Percentiles rank a stretch among this genome's conserved stretches.
Conservation (phyloP, 2,329 filamentous ascomycete genomes). For the Coccinonectria pachysandricola region DNA sequence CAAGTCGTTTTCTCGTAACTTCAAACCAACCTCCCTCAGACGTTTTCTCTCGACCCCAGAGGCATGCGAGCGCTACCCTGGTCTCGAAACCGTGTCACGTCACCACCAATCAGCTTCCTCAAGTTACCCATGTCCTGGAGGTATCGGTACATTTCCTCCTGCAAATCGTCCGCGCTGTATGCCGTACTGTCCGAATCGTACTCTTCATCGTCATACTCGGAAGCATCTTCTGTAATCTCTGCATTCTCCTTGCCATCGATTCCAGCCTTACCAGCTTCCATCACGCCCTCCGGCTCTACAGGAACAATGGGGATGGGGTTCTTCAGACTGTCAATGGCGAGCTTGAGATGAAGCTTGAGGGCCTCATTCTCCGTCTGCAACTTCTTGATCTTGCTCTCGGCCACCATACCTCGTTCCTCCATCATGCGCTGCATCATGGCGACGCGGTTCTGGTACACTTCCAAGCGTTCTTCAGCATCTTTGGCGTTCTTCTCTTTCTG, state of each 20-base stretch:
- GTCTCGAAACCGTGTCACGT: slow-evolving; percentile 58
- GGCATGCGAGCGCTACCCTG: slow-evolving; percentile 46
- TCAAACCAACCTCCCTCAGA: slow-evolving; percentile 18
- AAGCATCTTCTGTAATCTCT: no score
- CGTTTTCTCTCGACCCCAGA: slow-evolving; percentile 34
- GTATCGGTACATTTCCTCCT: slow-evolving; percentile 77
- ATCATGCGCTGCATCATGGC: slow-evolving; percentile 85
- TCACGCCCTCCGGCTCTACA: slow-evolving; percentile 23
- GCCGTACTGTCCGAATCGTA: slow-evolving; percentile 35
- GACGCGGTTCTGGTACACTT: slow-evolving; percentile 91
- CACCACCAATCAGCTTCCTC: slow-evolving; percentile 56
- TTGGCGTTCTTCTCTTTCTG: slow-evolving; percentile 67
- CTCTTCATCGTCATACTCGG: slow-evolving; percentile 49
- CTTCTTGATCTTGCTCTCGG: slow-evolving; percentile 87
- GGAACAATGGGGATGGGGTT: slow-evolving; percentile 70
- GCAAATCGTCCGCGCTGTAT: slow-evolving; percentile 53
- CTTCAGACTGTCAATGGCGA: slow-evolving; percentile 76
- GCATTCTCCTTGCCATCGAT: slow-evolving; percentile 29
- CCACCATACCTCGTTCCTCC: slow-evolving; percentile 85
- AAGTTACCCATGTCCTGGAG: slow-evolving; percentile 72
- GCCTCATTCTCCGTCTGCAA: slow-evolving; percentile 87
- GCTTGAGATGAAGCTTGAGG: slow-evolving; percentile 72
- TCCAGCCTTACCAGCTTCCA: slow-evolving; percentile 23
- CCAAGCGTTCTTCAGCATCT: slow-evolving; percentile 71
- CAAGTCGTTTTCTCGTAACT: no score